phyloP scores from a whole-genome alignment of 2,329 filamentous ascomycete genomes.

The Verticillium longisporum region DNA sequence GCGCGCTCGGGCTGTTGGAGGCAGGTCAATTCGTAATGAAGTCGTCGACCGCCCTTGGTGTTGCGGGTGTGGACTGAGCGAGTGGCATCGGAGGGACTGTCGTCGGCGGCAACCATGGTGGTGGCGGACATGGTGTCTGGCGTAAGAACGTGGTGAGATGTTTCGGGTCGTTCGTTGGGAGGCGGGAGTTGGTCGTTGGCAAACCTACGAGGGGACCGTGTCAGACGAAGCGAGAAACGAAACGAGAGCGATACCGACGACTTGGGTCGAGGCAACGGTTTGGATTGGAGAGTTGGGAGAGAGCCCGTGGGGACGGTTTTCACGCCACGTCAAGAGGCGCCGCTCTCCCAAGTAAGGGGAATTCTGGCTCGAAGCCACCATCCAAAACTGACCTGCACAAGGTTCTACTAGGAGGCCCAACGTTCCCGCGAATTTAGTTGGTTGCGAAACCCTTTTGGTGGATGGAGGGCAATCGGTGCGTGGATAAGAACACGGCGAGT shows the following conservation, averaged over 20 bases:
- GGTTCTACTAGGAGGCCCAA: neutral
- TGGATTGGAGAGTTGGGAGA: neutral
- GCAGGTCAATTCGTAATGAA: constrained; percentile 78
- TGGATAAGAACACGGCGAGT: too few species aligned
- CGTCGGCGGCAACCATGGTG: neutral
- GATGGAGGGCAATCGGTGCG: too few species aligned
- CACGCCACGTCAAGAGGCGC: neutral
- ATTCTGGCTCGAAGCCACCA: neutral
- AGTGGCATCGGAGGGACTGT: neutral
- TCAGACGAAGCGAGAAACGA: neutral
- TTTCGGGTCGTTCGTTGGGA: too few species aligned
- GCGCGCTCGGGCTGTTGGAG: constrained; percentile 93
- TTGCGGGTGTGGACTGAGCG: constrained; percentile 6
- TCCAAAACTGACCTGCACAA: neutral
- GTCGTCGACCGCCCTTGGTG: constrained; percentile 67
- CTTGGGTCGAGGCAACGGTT: neutral
- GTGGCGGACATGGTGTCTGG: neutral
- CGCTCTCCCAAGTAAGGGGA: neutral
- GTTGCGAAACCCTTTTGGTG: too few species aligned
- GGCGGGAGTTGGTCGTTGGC: neutral
- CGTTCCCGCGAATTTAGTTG: neutral
- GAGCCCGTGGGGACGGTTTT: neutral
- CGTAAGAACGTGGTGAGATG: too few species aligned
- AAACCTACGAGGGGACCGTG: neutral
- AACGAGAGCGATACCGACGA: neutral